Percentiles rank a stretch among this genome's conserved stretches.
Conservation (phyloP, 495 filamentous ascomycete species). For the Lasiosphaeria ovina region DNA sequence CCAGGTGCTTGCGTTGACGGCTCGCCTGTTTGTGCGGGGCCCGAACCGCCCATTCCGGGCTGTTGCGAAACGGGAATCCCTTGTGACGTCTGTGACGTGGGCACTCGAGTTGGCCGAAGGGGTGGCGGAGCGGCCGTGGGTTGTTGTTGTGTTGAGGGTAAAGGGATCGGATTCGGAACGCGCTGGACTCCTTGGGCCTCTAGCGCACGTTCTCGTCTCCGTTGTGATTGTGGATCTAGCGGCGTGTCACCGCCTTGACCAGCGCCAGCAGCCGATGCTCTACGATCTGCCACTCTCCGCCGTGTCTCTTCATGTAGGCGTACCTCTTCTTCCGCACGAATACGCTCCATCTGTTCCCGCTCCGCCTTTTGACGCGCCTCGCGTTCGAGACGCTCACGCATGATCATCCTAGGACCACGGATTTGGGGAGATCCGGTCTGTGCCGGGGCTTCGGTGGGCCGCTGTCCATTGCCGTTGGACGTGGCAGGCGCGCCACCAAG, state of each 20-base stretch:
- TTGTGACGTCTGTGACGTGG: conserved; percentile 23
- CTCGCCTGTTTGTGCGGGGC: conserved; percentile 32
- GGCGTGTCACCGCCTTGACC: conserved; percentile 34
- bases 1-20: conserved; percentile 27
- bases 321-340: conserved; percentile 54
- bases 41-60: conserved; percentile 11
- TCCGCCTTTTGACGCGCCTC: conserved; percentile 66
- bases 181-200: conserved; percentile 22
- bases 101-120: conserved; percentile 26
- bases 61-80: conserved; percentile 17
- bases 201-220: conserved; percentile 36
- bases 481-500: conserved; percentile 53
- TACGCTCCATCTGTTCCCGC: conserved; percentile 49
- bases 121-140: conserved; percentile 20
- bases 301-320: conserved; percentile 53
- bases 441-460: conserved; percentile 42
- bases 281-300: conserved; percentile 47
- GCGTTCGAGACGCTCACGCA: conserved; percentile 63
- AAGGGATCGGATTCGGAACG: conserved; percentile 3
- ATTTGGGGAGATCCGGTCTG: conserved; percentile 52
- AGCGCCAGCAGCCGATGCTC: conserved; percentile 61
- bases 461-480: conserved; percentile 47
- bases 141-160: conserved; percentile 17
- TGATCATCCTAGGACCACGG: conserved; percentile 67
- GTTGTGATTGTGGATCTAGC: conserved; percentile 42